These are phyloP conservation scores for Didymosphaeria variabile DNA, from an alignment of 2,329 filamentous ascomycete genomes.

Conservation along the genomic window DNA sequence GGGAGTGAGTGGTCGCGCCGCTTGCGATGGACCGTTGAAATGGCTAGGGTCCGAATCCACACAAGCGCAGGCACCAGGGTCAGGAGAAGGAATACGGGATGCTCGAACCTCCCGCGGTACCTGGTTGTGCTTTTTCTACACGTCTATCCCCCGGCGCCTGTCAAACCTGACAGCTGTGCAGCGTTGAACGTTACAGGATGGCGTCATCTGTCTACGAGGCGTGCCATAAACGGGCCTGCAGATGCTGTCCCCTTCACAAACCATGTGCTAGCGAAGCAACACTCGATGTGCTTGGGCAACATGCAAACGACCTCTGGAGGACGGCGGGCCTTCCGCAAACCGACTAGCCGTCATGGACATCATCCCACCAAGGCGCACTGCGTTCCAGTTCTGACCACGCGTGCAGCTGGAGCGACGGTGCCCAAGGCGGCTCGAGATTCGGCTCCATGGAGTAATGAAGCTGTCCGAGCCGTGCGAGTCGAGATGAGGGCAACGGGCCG, in stretches of 20 bases:
- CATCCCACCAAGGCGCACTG: background rate
- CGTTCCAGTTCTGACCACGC: background rate
- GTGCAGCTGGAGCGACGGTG: background rate
- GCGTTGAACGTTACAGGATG: background rate
- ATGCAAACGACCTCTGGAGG: constrained; percentile 1
- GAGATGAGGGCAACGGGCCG: constrained; percentile 1
- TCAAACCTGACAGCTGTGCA: background rate
- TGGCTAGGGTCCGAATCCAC: constrained; percentile 1
- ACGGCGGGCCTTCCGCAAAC: constrained; percentile 8
- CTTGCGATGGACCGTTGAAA: constrained; percentile 13
- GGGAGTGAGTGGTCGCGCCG: constrained; percentile 1
- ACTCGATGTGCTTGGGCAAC: background rate
- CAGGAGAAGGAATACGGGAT: background rate
- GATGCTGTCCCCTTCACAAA: background rate
- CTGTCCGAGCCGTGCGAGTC: constrained; percentile 11
- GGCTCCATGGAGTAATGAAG: background rate
- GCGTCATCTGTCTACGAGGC: background rate
- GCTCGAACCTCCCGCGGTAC: background rate
- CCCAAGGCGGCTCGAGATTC: constrained; percentile 6
- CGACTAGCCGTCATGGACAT: constrained; percentile 3
- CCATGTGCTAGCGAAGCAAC: constrained; percentile 1
- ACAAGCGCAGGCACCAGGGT: constrained; percentile 1
- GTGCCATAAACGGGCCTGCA: background rate
- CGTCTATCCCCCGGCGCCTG: background rate
- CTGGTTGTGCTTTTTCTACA: background rate